phyloP scores from a whole-genome alignment of 805 yeast species.

The Barnettozyma wickerhamii region DNA sequence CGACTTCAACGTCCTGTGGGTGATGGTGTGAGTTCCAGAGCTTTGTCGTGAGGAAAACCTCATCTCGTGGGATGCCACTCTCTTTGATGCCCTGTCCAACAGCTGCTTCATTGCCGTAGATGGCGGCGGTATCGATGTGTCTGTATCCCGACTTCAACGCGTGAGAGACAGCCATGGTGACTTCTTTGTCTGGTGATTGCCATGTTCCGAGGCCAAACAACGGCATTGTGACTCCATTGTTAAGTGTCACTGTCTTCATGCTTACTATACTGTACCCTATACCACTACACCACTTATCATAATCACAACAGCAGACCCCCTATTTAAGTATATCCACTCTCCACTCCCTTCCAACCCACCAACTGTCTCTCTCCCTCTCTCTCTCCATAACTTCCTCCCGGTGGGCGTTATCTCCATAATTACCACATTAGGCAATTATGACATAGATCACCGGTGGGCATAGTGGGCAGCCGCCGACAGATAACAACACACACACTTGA shows the following conservation, averaged over 20 bases:
- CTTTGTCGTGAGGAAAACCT: constrained; percentile 24
- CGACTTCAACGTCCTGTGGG: constrained; percentile 20
- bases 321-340: too few relatives aligned
- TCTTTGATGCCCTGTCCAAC: constrained; percentile 54
- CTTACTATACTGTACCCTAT: too few relatives aligned
- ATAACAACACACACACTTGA: too few relatives aligned
- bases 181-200: constrained; percentile 24
- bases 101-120: constrained; percentile 55
- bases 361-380: too few relatives aligned
- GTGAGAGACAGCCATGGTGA: constrained; percentile 41
- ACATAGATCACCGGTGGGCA: too few relatives aligned
- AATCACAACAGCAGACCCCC: too few relatives aligned
- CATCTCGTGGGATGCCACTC: constrained; percentile 35
- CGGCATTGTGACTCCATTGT: constrained; percentile 48
- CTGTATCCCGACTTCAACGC: constrained; percentile 63
- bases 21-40: constrained; percentile 5
- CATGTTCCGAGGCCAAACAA: constrained; percentile 50
- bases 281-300: too few relatives aligned
- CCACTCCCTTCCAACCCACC: too few relatives aligned
- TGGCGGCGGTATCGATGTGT: constrained; percentile 63
- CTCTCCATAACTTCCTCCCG: too few relatives aligned
- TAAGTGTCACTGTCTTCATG: constrained; percentile 30
- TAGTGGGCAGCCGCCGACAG: too few relatives aligned
- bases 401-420: too few relatives aligned
- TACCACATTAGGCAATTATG: too few relatives aligned